Evolutionary conservation across 768 basidiomycete species (phyloP).

Genomic region (Gloeostereum incarnatum): DNA sequence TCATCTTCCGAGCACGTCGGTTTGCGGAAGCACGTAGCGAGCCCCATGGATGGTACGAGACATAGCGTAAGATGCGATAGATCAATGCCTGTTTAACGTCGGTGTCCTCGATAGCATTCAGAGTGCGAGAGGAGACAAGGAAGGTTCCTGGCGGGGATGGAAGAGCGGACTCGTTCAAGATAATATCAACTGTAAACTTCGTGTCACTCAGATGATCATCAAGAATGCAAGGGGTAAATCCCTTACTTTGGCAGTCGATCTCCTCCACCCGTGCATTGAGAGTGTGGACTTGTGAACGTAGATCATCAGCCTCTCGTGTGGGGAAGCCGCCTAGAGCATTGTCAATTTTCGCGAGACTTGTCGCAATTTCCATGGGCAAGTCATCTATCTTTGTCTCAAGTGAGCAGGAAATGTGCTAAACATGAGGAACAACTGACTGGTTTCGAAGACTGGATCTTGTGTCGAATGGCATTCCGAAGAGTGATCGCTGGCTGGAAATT

Average conservation of each 20-base stretch:
- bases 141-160: slow-evolving; percentile 44
- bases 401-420: background rate
- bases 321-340: slow-evolving; percentile 22
- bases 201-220: slow-evolving; percentile 6
- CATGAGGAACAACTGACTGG: background rate
- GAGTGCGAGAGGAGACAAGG: slow-evolving; percentile 27
- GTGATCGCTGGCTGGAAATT: slow-evolving; percentile 72
- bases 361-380: background rate
- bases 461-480: slow-evolving; percentile 64
- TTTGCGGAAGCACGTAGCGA: slow-evolving; percentile 50
- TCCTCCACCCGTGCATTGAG: slow-evolving; percentile 26
- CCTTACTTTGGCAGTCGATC: slow-evolving; percentile 36
- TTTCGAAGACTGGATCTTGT: slow-evolving; percentile 15
- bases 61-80: slow-evolving; percentile 53
- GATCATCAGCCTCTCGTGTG: slow-evolving; percentile 21
- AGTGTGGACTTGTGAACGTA: slow-evolving; percentile 24
- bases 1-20: slow-evolving; percentile 36
- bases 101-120: slow-evolving; percentile 23
- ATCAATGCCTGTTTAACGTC: slow-evolving; percentile 31
- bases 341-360: slow-evolving; percentile 9
- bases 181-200: slow-evolving; percentile 31
- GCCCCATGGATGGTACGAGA: slow-evolving; percentile 75
- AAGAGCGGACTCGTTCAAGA: slow-evolving; percentile 22
- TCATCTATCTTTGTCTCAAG: background rate
- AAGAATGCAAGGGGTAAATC: background rate